These are phyloP conservation scores for Ceratobasidium sp. DNA, from an alignment of 1,284 basidiomycete species.

Conservation along the genomic window DNA sequence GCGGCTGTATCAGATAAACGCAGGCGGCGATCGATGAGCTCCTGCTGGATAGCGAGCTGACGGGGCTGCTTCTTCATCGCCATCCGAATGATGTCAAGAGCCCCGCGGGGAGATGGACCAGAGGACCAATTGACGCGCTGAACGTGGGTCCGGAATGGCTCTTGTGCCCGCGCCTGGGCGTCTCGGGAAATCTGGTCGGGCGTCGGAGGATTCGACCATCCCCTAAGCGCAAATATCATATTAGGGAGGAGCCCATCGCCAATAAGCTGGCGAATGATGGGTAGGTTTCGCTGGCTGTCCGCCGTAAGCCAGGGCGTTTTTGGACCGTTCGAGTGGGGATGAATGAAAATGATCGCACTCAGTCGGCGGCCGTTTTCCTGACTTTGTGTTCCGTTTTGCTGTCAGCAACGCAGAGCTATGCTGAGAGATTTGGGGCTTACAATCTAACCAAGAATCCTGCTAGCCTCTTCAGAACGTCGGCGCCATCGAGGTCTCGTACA, in stretches of 20 bases:
- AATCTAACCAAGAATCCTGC: not conserved
- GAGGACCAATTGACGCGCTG: slow-evolving; percentile 14
- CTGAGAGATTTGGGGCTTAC: not conserved
- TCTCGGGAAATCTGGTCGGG: slow-evolving; percentile 7
- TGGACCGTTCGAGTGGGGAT: slow-evolving; percentile 1
- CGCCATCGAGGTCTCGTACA: not conserved
- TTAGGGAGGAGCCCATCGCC: slow-evolving; percentile 4
- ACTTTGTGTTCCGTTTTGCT: not conserved
- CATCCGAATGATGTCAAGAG: not conserved
- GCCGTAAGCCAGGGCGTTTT: not conserved
- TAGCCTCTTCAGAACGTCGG: slow-evolving; percentile 1
- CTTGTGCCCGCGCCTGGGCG: not conserved
- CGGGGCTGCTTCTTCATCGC: not conserved
- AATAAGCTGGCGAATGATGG: not conserved
- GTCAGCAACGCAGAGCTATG: not conserved
- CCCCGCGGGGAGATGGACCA: slow-evolving; percentile 7
- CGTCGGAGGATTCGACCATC: not conserved
- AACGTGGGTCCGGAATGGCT: not conserved
- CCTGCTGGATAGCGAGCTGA: slow-evolving; percentile 3
- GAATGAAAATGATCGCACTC: not conserved
- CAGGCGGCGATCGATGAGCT: not conserved
- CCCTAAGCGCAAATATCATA: not conserved
- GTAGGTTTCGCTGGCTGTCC: not conserved
- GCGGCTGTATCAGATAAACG: not conserved
- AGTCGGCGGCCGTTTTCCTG: slow-evolving; percentile 6